These are phyloP conservation scores for Ceratocystis albifundus DNA, from an alignment of 2,329 filamentous ascomycete species.

Conservation along the genomic window DNA sequence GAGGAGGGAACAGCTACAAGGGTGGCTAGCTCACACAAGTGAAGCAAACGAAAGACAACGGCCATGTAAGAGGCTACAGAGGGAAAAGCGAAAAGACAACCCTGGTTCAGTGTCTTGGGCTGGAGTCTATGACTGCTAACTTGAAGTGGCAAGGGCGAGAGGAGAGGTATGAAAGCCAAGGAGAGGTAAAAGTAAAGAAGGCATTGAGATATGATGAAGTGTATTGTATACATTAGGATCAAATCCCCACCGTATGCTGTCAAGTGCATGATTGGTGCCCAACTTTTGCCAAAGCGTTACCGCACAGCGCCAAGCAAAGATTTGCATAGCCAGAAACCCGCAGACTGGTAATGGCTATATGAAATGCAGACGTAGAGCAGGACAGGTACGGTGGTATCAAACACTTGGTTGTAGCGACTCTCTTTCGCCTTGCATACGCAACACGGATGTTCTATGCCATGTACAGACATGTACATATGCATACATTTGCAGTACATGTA, in stretches of 20 bases:
- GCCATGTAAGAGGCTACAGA: not conserved
- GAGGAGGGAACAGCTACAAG: not conserved
- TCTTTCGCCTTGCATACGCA: not conserved
- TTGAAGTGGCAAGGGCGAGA: not conserved
- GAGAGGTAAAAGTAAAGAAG: not conserved
- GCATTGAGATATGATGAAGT: not conserved
- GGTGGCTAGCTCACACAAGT: not conserved
- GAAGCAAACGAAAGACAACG: not conserved
- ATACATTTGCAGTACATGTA: not conserved
- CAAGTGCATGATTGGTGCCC: conserved; percentile 11
- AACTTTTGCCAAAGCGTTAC: not conserved
- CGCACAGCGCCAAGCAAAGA: not conserved
- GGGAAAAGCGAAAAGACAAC: not conserved
- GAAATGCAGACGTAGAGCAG: not conserved
- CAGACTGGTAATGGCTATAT: not conserved
- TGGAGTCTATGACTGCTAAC: too few species aligned
- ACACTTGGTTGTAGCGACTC: not conserved
- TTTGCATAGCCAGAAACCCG: not conserved
- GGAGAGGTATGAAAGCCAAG: not conserved
- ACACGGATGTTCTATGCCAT: not conserved
- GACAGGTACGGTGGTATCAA: not conserved
- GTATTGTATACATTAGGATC: too few species aligned
- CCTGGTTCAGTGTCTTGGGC: too few species aligned
- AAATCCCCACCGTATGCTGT: not conserved
- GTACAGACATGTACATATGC: not conserved